Base-by-base conservation (phyloP, 495 filamentous ascomycete species). In the Ramalina peruviana region DNA sequence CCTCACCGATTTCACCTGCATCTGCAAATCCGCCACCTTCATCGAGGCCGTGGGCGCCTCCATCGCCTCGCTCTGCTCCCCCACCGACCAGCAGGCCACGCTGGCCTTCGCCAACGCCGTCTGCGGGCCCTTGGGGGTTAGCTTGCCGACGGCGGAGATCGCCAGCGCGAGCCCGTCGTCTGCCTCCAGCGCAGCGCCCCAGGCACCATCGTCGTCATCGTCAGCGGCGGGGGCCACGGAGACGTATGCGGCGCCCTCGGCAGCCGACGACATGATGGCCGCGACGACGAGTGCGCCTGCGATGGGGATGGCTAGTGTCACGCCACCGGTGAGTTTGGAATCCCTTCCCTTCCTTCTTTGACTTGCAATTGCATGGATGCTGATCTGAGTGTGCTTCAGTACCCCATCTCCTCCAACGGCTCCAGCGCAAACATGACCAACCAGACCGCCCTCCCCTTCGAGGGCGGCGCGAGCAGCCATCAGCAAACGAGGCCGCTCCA, bases 21-120 rank as follows among this genome's bases (percentile, higher is more conserved):
- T 52, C 59, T 62, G 48, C 65, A 53, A 53, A 53, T 61, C 52
- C 60, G 52, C 42, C 54, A 47, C 39, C 51, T 60, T 55, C 62
- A 43, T 49, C 46, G 44, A 39, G n/a, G 41, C 54, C 19, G 23
- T 58, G 20, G 19, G 49, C 4, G 36, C 20, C n/a, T 33, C 46
- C 44, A 49, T 58, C 43, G 19, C 39, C 4, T 10, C 23, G 17
- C 33, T 12, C 20, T 58, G 55, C 40, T 48, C 40, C 27, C 42
- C 38, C 11, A 40, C 36, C 10, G 55, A 58, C 38, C 52, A 55
- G 40, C 40, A 48, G 52, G 51, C 42, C 16, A 55, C 55, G 4
- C 23, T 58, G 33, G 43, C 48, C 21, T 52, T 49, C 44, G 52
- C 51, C 10, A 21, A 48, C 27, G 25, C 44, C 19, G 25, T 54